Evolutionary conservation across 345 rosid genomes (phyloP).

Genomic region (Ricinus communis): DNA sequence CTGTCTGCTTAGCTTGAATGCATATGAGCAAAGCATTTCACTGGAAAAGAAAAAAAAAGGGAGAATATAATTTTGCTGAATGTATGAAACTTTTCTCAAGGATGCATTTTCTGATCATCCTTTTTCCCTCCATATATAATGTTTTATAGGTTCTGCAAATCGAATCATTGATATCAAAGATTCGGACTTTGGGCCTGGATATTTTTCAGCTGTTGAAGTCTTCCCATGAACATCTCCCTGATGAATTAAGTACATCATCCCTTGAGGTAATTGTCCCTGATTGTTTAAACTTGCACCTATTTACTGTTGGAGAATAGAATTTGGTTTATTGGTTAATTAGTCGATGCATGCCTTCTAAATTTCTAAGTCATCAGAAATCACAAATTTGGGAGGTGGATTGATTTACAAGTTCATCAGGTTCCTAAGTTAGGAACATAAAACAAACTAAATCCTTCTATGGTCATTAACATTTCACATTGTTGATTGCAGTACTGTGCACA

Average conservation of each 20-base stretch:
- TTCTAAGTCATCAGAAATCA: too few relatives aligned
- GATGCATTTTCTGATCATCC: neutral
- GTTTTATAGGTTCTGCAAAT: conserved; percentile 64
- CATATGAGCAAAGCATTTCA: neutral
- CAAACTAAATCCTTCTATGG: neutral
- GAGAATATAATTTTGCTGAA: neutral
- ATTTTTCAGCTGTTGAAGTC: conserved; percentile 60
- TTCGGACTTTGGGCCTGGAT: conserved; percentile 54
- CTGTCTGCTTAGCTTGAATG: neutral
- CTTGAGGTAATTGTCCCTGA: conserved; percentile 60
- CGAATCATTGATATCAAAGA: conserved; percentile 67
- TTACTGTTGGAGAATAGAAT: neutral
- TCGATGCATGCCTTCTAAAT: conserved; percentile 7
- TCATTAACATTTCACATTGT: conserved; percentile 28
- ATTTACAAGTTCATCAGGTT: conserved; percentile 10
- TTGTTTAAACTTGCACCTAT: conserved; percentile 16
- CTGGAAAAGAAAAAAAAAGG: neutral
- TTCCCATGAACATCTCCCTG: conserved; percentile 46
- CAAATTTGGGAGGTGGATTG: conserved; percentile 4
- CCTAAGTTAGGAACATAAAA: conserved; percentile 5
- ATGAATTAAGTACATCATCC: conserved; percentile 63
- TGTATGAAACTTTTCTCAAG: neutral
- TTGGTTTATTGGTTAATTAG: neutral
- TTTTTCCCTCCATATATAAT: conserved; percentile 19
- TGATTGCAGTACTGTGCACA: conserved; percentile 65